Base-by-base conservation (phyloP, 2,329 filamentous ascomycete species). In the Pseudogymnoascus sp. region DNA sequence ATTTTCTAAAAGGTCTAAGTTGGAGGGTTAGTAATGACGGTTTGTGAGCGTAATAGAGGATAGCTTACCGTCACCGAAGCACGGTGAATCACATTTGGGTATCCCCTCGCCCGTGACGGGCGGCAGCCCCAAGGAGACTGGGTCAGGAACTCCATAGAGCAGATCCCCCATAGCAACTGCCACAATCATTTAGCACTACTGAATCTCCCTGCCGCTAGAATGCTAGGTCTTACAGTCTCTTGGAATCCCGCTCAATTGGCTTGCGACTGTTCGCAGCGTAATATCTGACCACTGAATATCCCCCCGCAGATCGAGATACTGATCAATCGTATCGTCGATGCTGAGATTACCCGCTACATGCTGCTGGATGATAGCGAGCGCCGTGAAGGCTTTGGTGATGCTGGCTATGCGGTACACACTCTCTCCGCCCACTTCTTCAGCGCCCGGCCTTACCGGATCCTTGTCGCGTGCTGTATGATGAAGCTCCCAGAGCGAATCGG, bases 201-300 rank as follows among this genome's bases (percentile, higher is more conserved):
- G 26, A 17, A 11, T 10, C 33, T 17, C 26, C 26, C n/a, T 3
- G 26, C 4, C 13, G 15, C 9, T 1, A 17, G n/a, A 4, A 31
- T 2, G 44, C 8, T 60, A 36, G 5, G 47, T 40, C 36, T 63
- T 58, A 65, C 68, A 70, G 58, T 71, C 68, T 36, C 68, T 60
- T 3, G 69, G 68, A 6, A 71, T 63, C 2, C 69, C 70, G 50
- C 67, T 67, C 1, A 69, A 60, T 50, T 71, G 69, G 26, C 65
- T 67, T 26, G 67, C 65, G 10, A 71, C 57, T 1, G 68, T 67
- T 29, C 67, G 61, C 10, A 71, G 60, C 0, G 69, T 69, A 44
- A 71, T 71, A 26, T 67, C 64, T 10, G 66, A 62, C 69, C 69
- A 71, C 7, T 59, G 60, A 5, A 70, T 66, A 29, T 44, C 24